phyloP scores from a whole-genome alignment of 441 rosid genomes.

The Adansonia madagascariensis region DNA sequence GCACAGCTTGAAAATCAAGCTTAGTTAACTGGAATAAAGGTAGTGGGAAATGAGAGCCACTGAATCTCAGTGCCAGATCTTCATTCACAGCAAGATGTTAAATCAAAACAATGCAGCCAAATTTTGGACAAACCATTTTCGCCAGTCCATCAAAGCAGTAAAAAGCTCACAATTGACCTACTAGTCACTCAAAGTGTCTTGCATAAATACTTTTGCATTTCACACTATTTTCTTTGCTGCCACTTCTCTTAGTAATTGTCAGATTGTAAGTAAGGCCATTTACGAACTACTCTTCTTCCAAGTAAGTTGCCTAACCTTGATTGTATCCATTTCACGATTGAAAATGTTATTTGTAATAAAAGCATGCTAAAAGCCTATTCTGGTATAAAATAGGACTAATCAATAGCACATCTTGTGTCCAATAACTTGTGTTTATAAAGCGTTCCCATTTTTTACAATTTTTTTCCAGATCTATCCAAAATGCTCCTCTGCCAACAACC shows the following conservation, averaged over 20 bases:
- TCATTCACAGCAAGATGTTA: neutral
- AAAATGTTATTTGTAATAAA: neutral
- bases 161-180: neutral
- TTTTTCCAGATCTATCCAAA: neutral
- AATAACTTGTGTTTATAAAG: neutral
- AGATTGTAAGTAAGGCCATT: neutral
- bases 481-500: neutral
- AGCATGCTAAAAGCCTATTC: neutral
- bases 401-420: neutral
- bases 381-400: neutral
- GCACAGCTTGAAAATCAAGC: neutral
- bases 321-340: neutral
- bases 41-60: neutral
- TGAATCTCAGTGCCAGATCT: neutral
- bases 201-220: neutral
- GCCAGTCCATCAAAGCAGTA: neutral
- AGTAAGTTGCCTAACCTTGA: neutral
- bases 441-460: slow-evolving; percentile 7
- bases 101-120: neutral
- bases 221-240: neutral
- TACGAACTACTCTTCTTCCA: neutral
- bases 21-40: neutral
- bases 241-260: neutral
- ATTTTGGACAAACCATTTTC: neutral
- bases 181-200: neutral